These are phyloP conservation scores for Lipomyces mesembrius DNA, from an alignment of 805 yeast species.

Conservation along the genomic window DNA sequence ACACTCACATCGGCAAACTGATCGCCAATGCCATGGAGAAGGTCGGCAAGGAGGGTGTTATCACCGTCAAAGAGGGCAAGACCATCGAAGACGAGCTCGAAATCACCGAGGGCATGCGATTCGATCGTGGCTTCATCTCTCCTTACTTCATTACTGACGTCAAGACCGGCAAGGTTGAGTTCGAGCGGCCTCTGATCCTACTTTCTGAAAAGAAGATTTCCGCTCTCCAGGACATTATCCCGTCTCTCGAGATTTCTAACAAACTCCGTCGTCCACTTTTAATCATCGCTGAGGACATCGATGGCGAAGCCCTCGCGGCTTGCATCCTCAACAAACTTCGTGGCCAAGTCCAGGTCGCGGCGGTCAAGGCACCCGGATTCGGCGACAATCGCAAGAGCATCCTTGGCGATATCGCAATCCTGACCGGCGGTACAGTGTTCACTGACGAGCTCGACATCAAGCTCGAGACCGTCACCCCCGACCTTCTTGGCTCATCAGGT, in stretches of 20 bases:
- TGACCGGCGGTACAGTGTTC: constrained; percentile 85
- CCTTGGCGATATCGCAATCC: constrained; percentile 90
- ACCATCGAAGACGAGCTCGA: constrained; percentile 95
- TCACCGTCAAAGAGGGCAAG: constrained; percentile 96
- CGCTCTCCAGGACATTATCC: constrained; percentile 86
- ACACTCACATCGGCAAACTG: constrained; percentile 84
- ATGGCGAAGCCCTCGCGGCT: constrained; percentile 98
- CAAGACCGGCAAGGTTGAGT: constrained; percentile 89
- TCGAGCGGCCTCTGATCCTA: constrained; percentile 87
- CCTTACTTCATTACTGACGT: constrained; percentile 96
- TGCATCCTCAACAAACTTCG: constrained; percentile 95
- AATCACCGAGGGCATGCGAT: constrained; percentile 97
- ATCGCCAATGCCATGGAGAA: constrained; percentile 97
- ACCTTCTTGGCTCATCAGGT: constrained; percentile 88
- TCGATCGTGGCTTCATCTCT: constrained; percentile 95
- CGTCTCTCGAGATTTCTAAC: constrained; percentile 90
- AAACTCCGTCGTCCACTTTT: constrained; percentile 91
- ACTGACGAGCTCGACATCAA: constrained; percentile 94
- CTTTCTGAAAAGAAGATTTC: constrained; percentile 92
- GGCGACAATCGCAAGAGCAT: constrained; percentile 98
- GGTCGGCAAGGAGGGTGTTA: constrained; percentile 98
- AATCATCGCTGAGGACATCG: constrained; percentile 93
- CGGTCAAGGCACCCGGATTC: constrained; percentile 98
- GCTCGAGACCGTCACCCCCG: constrained; percentile 92
- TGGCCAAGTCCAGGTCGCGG: constrained; percentile 97